Conservation (phyloP, 2,329 filamentous ascomycete genomes). For the Leptodontidium sp. region DNA sequence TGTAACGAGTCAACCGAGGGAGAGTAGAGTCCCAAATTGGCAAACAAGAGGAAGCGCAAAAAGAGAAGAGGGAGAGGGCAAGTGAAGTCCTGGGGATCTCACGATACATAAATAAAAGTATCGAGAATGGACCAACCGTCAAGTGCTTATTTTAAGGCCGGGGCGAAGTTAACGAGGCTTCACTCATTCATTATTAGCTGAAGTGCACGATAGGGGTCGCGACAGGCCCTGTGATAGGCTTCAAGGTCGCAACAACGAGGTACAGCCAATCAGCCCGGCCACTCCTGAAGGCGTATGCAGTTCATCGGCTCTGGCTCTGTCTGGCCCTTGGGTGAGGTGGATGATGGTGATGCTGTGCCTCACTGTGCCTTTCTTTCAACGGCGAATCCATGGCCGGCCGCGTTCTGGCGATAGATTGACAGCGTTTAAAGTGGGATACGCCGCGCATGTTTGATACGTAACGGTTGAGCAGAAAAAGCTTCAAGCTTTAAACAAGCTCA, state of each 20-base stretch:
- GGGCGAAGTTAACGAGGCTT: slow-evolving; percentile 20
- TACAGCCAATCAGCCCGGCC: slow-evolving; percentile 4
- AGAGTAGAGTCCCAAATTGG: neutral
- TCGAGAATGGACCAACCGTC: neutral
- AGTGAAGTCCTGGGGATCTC: slow-evolving; percentile 12
- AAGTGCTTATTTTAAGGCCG: slow-evolving; percentile 22
- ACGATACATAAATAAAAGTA: slow-evolving; percentile 22
- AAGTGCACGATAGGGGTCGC: slow-evolving; percentile 17
- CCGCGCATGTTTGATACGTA: slow-evolving; percentile 9
- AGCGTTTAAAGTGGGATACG: neutral
- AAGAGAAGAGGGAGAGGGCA: neutral
- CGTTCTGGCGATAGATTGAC: neutral
- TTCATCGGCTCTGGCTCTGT: neutral
- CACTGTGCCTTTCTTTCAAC: neutral
- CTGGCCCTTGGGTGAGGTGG: neutral
- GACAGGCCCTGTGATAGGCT: slow-evolving; percentile 20
- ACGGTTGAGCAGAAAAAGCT: neutral
- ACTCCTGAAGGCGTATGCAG: neutral
- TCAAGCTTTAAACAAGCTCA: slow-evolving; percentile 12
- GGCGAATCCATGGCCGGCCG: neutral
- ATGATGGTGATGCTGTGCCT: neutral
- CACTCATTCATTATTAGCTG: neutral
- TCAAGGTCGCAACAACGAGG: neutral
- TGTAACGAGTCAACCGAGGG: slow-evolving; percentile 6
- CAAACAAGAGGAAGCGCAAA: neutral